Base-by-base conservation (phyloP, 2,329 filamentous ascomycete species). In the Penicillium sclerotiorum region DNA sequence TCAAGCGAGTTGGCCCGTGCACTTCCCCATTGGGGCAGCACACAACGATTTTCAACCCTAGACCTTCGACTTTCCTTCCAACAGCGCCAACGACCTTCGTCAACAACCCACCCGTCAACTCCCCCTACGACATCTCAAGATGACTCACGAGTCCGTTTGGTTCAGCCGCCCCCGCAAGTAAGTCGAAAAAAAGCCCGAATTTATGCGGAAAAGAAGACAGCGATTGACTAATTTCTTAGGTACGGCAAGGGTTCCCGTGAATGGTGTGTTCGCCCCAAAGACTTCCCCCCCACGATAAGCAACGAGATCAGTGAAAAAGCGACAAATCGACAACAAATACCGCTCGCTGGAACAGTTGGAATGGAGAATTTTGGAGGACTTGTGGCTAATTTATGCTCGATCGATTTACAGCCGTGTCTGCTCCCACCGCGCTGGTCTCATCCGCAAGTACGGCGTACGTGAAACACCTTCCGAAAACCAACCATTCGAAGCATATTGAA, bases 351-450 rank as follows among this genome's bases (percentile, higher is more conserved):
- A 49, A 45, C 48, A 41, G 35, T 18, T 43, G n/a, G n/a, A n/a
- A n/a, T n/a, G n/a, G n/a, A n/a, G n/a, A n/a, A n/a, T n/a, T n/a
- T n/a, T n/a, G n/a, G n/a, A n/a, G n/a, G n/a, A n/a, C n/a, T n/a
- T n/a, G n/a, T 47, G 56, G 55, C 58, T 61, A 60, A 62, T 58
- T 37, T 49, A 66, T 71, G 36, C 42, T 49, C 48, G 54, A 28
- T 55, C 36, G 49, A 48, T n/a, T 12, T 35, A 39, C 50, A 89
- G 86, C 83, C 87, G 86, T 73, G 86, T 89, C 74, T 89, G 86
- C 90, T 90, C 91, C 75, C 93, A 99, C 89, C 87, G 85, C 75
- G 93, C 94, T 73, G 94, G 94, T 95, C 87, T 99, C 68, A 96
- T 99, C 86, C 92, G 94, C 84, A 99, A 99, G 84, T 99, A 99